Evolutionary conservation across 352 stramenopile genomes (phyloP).

Genomic region (Globisporangium nodosum): DNA sequence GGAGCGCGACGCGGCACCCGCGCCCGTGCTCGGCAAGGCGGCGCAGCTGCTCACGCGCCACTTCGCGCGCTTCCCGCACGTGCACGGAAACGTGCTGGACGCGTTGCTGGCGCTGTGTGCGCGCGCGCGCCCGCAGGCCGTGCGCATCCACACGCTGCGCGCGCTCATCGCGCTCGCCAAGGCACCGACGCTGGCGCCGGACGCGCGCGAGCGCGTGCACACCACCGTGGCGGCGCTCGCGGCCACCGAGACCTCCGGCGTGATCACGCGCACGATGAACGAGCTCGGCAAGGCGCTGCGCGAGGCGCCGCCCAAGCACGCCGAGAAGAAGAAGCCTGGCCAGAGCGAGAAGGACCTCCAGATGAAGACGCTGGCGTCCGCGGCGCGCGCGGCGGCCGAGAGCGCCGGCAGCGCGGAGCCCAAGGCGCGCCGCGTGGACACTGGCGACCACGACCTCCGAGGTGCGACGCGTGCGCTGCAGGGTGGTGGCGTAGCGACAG

Average conservation of each 20-base stretch:
- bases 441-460: not conserved
- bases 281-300: slow-evolving; percentile 44
- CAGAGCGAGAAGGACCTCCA: not conserved
- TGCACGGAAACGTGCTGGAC: slow-evolving; percentile 69
- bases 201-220: slow-evolving; percentile 26
- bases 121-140: slow-evolving; percentile 33
- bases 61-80: slow-evolving; percentile 73
- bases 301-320: slow-evolving; percentile 6
- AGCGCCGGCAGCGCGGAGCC: not conserved
- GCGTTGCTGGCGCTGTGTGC: slow-evolving; percentile 47
- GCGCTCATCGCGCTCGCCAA: slow-evolving; percentile 52
- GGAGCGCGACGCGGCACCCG: slow-evolving; percentile 17
- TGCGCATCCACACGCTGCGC: slow-evolving; percentile 73
- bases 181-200: slow-evolving; percentile 31
- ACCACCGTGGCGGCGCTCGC: slow-evolving; percentile 29
- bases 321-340: not conserved
- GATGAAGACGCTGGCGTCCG: not conserved
- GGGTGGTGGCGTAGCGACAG: not conserved
- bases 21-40: slow-evolving; percentile 59
- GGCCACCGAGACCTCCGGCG: slow-evolving; percentile 39
- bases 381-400: not conserved
- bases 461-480: not conserved
- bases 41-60: slow-evolving; percentile 73
- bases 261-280: slow-evolving; percentile 59
- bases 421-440: not conserved